Percentiles rank a stretch among this genome's conserved stretches.
phyloP scores from a whole-genome alignment of 192 early-diverging fungal genomes.

The Kickxella alabastrina region DNA sequence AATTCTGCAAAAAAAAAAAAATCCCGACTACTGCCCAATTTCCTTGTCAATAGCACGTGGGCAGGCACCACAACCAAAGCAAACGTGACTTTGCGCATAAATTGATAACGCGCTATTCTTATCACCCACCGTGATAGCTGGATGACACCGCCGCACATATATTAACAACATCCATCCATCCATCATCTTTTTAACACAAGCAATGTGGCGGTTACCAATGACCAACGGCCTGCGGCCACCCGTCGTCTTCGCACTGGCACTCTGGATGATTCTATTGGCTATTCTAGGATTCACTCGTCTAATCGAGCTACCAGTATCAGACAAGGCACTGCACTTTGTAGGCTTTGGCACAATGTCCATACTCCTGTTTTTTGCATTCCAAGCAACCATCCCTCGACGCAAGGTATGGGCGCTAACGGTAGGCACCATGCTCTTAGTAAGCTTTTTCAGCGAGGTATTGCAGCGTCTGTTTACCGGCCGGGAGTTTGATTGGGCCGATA shows the following conservation, averaged over 20 bases:
- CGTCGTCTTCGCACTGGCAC: slow-evolving; percentile 4
- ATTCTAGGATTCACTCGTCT: slow-evolving; percentile 40
- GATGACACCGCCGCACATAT: too few species aligned
- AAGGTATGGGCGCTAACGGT: slow-evolving; percentile 20
- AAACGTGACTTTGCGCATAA: too few species aligned
- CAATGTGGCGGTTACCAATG: background rate
- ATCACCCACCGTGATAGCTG: too few species aligned
- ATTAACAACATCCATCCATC: too few species aligned
- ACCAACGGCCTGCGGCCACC: slow-evolving; percentile 1
- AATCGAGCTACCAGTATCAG: slow-evolving; percentile 13
- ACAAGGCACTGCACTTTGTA: slow-evolving; percentile 43
- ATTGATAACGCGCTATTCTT: too few species aligned
- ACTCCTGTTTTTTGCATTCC: slow-evolving; percentile 36
- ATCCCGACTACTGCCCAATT: too few species aligned
- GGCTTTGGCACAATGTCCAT: slow-evolving; percentile 32
- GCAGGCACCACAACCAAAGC: too few species aligned
- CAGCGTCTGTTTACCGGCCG: slow-evolving; percentile 34
- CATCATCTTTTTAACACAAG: background rate
- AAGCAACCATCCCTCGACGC: slow-evolving; percentile 17
- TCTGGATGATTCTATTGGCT: slow-evolving; percentile 25
- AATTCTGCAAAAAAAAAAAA: too few species aligned
- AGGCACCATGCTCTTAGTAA: slow-evolving; percentile 3
- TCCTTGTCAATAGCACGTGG: too few species aligned
- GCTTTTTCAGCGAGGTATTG: slow-evolving; percentile 35
- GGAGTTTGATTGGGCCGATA: slow-evolving; percentile 36